Base-by-base conservation (phyloP, 192 early-diverging fungal species). In the Pilaira anomala region DNA sequence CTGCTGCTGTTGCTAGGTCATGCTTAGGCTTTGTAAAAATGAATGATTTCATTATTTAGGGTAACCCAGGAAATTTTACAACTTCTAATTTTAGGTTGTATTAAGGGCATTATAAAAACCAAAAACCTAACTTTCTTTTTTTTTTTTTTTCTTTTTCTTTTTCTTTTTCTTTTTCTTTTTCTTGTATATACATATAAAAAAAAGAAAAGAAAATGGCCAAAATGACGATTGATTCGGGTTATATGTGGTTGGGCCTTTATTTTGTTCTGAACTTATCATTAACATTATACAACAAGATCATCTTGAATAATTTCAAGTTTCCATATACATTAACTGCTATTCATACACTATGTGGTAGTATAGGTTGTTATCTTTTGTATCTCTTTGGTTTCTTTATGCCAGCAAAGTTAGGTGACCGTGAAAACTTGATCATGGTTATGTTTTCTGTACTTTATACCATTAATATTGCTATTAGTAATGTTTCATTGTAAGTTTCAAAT, bases 241-340 rank as follows among this genome's bases (percentile, higher is more conserved):
- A 71, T 30, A 30, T 53, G 8, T 82, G 80, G 80, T 51, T 87
- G 19, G 52, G 42, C 0, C 46, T 80, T 25, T 88, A 88, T 68
- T 84, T 88, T 50, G 18, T 75, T 22, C 63, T 88, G 44, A 86
- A 83, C 71, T 75, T 88, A 16, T 54, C 79, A 7, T 65, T 91
- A 13, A 89, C 89, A 0, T 44, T 91, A 11, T 87, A 85, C 72
- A 89, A 82, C 76, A 89, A 63, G 39, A 72, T 79, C 51, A 78
- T 89, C 40, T 60, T 91, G 19, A 72, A 80, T 56, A 29, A 71
- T 18, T 91, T 86, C 70, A 73, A 69, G 4, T 88, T 80, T 66
- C 89, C 89, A 14, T 89, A 88, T 87, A 81, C 85, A 9, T 75
- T 91, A 2, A 89, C 89, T 1, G 85, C 84, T 0, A 74, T 88